Percentiles rank a stretch among this genome's conserved stretches.
Evolutionary conservation across 2,329 filamentous ascomycete species (phyloP).

Genomic region (Arachnomyces sp.): DNA sequence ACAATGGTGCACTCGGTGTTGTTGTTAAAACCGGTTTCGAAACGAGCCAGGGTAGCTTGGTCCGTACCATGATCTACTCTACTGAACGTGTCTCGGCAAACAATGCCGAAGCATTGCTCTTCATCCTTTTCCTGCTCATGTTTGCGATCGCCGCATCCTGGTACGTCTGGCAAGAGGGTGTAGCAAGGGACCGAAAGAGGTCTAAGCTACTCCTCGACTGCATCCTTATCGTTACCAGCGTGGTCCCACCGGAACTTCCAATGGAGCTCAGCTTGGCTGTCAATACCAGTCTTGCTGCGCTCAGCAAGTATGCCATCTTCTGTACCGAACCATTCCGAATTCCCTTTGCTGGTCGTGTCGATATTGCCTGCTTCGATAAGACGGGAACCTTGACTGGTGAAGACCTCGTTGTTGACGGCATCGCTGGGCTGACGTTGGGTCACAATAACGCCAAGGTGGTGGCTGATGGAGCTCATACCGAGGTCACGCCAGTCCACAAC

Average conservation of each 20-base stretch:
- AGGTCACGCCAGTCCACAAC: slow-evolving; percentile 62
- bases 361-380: slow-evolving; percentile 97
- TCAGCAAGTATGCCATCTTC: slow-evolving; percentile 95
- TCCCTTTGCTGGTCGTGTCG: slow-evolving; percentile 88
- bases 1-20: slow-evolving; percentile 87
- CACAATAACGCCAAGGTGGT: slow-evolving; percentile 59
- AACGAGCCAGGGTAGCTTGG: slow-evolving; percentile 93
- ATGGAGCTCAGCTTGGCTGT: slow-evolving; percentile 98
- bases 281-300: slow-evolving; percentile 89
- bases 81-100: slow-evolving; percentile 98
- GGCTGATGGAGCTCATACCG: slow-evolving; percentile 72
- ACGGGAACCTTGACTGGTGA: slow-evolving; percentile 95
- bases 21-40: slow-evolving; percentile 98
- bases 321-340: slow-evolving; percentile 99
- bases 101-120: slow-evolving; percentile 90
- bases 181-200: slow-evolving; percentile 86
- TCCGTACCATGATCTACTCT: slow-evolving; percentile 99
- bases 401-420: slow-evolving; percentile 91
- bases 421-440: slow-evolving; percentile 76
- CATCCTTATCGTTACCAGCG: slow-evolving; percentile 92
- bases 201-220: slow-evolving; percentile 97
- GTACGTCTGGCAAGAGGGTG: slow-evolving; percentile 98
- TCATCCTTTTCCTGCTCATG: slow-evolving; percentile 91
- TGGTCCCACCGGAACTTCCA: slow-evolving; percentile 93
- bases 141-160: slow-evolving; percentile 96